Conservation (phyloP, 2,329 filamentous ascomycete genomes). For the Rugonectria rugulosa region DNA sequence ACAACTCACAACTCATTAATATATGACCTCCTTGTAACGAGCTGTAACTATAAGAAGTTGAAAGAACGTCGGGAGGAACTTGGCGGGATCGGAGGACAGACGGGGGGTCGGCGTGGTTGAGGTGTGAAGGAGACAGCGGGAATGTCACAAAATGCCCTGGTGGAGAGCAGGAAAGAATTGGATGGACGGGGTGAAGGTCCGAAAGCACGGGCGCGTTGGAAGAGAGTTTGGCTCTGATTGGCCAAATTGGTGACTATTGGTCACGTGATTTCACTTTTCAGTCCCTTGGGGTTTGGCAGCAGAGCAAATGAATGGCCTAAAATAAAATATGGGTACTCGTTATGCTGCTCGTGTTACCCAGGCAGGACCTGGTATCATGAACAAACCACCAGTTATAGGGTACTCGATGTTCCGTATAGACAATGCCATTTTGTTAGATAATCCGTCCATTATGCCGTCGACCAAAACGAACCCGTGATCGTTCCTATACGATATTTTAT, state of each 20-base stretch:
- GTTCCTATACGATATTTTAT: too few relatives aligned
- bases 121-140: slow-evolving; percentile 45
- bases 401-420: too few relatives aligned
- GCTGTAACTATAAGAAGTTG: slow-evolving; percentile 35
- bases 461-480: too few relatives aligned
- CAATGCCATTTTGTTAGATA: too few relatives aligned
- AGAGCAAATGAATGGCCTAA: too few relatives aligned
- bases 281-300: too few relatives aligned
- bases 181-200: slow-evolving; percentile 44
- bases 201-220: slow-evolving; percentile 39
- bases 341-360: too few relatives aligned
- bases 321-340: too few relatives aligned
- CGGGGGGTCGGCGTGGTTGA: slow-evolving; percentile 41
- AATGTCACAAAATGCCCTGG: slow-evolving; percentile 46
- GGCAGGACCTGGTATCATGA: too few relatives aligned
- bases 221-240: slow-evolving; percentile 35
- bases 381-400: too few relatives aligned
- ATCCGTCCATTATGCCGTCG: too few relatives aligned
- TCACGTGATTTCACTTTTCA: slow-evolving; percentile 31
- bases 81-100: slow-evolving; percentile 38
- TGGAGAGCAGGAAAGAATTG: slow-evolving; percentile 52
- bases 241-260: background rate
- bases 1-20: slow-evolving; percentile 61
- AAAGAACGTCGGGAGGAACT: slow-evolving; percentile 34
- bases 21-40: slow-evolving; percentile 49